phyloP scores from a whole-genome alignment of 345 rosid species.

The Hevea brasiliensis region DNA sequence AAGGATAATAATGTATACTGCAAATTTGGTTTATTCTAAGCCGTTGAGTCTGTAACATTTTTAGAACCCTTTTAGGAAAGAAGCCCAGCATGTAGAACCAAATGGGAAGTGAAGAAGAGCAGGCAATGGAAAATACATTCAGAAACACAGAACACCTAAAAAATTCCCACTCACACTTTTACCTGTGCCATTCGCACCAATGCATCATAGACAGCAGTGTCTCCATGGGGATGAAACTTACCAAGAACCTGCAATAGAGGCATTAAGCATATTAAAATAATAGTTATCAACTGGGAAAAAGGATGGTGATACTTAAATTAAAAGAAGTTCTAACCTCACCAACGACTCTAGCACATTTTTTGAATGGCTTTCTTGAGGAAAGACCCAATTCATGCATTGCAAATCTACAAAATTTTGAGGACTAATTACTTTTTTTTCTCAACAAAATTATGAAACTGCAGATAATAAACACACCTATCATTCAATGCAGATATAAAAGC shows the following conservation, averaged over 20 bases:
- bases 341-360: conserved; percentile 97
- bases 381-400: conserved; percentile 98
- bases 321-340: conserved; percentile 66
- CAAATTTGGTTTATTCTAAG: background rate
- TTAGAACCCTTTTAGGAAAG: too few relatives aligned
- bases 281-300: background rate
- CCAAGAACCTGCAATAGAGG: conserved; percentile 70
- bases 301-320: background rate
- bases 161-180: conserved; percentile 1
- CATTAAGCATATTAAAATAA: background rate
- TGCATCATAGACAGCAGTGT: conserved; percentile 87
- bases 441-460: background rate
- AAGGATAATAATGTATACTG: background rate
- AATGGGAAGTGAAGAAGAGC: background rate
- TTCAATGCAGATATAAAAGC: background rate
- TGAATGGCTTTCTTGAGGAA: conserved; percentile 83
- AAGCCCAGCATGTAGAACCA: background rate
- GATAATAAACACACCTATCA: background rate
- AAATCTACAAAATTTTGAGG: conserved; percentile 42
- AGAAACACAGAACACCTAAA: background rate
- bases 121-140: background rate
- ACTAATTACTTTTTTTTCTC: background rate
- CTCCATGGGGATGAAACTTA: conserved; percentile 97
- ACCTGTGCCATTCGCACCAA: conserved; percentile 99
- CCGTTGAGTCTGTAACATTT: background rate